Percentiles rank a stretch among this genome's conserved stretches.
phyloP scores from a whole-genome alignment of 768 basidiomycete genomes.

The Kwoniella shandongensis region DNA sequence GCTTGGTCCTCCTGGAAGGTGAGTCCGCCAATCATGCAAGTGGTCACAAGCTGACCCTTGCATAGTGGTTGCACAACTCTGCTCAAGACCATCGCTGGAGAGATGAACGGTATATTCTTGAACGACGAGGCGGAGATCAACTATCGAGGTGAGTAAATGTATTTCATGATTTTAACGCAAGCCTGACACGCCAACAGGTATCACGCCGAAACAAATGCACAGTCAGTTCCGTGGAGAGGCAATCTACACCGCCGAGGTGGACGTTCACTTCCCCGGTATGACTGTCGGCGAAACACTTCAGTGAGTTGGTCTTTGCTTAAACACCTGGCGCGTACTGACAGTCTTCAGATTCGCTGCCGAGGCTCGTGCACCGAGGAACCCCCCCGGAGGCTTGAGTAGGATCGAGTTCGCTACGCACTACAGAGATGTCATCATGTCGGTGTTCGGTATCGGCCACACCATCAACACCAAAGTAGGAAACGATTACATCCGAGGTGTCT shows the following conservation, averaged over 20 bases:
- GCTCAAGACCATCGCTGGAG: constrained; percentile 59
- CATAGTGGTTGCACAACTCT: constrained; percentile 56
- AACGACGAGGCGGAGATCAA: constrained; percentile 44
- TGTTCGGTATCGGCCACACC: constrained; percentile 75
- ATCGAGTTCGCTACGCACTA: constrained; percentile 54
- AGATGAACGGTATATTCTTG: constrained; percentile 52
- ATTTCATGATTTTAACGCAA: neutral
- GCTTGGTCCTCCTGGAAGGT: constrained; percentile 55
- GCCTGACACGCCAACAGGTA: constrained; percentile 37
- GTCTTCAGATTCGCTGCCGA: constrained; percentile 37
- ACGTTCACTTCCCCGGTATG: constrained; percentile 54
- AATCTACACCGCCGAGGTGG: constrained; percentile 54
- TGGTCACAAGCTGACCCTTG: neutral
- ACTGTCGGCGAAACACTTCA: constrained; percentile 50
- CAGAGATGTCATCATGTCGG: constrained; percentile 62
- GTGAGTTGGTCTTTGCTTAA: constrained; percentile 28
- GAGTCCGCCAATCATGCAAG: neutral
- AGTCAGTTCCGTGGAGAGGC: constrained; percentile 57
- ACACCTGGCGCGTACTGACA: neutral
- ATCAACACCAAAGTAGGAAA: constrained; percentile 74
- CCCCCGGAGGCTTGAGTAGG: constrained; percentile 52
- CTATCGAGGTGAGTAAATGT: constrained; percentile 42
- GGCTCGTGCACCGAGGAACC: constrained; percentile 51
- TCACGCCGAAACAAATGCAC: constrained; percentile 57
- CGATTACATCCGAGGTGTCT: constrained; percentile 63